phyloP scores from a whole-genome alignment of 1,284 basidiomycete species.

The Wallemia ichthyophaga region DNA sequence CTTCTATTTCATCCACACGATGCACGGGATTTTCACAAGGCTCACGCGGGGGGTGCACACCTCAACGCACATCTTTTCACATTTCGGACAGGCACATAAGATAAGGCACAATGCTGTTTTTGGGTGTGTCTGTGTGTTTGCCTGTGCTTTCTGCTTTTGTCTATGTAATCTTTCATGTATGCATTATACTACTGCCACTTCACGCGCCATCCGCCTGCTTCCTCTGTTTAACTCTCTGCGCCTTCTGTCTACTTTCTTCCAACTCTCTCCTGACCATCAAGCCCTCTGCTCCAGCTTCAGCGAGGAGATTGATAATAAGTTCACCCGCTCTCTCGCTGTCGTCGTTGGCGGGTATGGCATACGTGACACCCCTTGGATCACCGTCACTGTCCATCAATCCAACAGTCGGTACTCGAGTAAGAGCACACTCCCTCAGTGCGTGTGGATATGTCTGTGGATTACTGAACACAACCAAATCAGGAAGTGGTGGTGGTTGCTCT shows the following conservation, averaged over 20 bases:
- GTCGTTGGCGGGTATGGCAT: conserved; percentile 93
- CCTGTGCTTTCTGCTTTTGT: no score
- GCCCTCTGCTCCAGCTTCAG: conserved; percentile 68
- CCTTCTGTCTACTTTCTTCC: conserved; percentile 6
- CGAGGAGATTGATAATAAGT: conserved; percentile 62
- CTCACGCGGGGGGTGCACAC: no score
- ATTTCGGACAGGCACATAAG: no score
- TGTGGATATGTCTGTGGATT: conserved; percentile 58
- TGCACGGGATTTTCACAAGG: no score
- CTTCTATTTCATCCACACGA: no score
- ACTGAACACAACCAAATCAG: conserved; percentile 65
- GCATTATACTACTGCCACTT: no score
- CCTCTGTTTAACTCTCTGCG: no score
- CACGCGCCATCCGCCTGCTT: not conserved
- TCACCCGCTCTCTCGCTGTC: conserved; percentile 73
- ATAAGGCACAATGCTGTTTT: no score
- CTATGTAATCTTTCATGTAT: no score
- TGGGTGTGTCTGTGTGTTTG: no score
- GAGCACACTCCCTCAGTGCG: conserved; percentile 57
- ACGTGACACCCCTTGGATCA: conserved; percentile 88
- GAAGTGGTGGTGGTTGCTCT: conserved; percentile 29
- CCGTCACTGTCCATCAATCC: conserved; percentile 81
- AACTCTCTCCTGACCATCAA: conserved; percentile 17
- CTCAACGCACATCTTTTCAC: no score
- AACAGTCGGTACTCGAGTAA: conserved; percentile 54